Percentiles rank a stretch among this genome's conserved stretches.
Evolutionary conservation across 768 basidiomycete species (phyloP).

Genomic region (Paxillus rubicundulus): DNA sequence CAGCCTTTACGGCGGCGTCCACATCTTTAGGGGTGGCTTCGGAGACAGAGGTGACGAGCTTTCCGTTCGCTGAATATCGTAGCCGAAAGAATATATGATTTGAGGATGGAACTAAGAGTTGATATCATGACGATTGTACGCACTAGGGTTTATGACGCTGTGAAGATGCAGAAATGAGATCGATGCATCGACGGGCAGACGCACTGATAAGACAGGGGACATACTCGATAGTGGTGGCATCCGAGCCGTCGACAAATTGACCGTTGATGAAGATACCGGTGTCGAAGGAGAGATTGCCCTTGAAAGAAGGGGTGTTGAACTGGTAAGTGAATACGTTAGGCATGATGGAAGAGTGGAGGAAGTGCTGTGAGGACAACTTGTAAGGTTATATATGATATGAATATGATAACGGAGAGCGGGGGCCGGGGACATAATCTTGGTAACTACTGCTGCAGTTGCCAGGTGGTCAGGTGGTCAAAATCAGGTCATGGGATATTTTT

Average conservation of each 20-base stretch:
- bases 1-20: constrained; percentile 69
- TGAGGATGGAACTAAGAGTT: not conserved
- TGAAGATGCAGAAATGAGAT: not conserved
- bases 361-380: no score
- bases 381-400: no score
- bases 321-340: constrained; percentile 43
- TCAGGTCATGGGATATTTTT: no score
- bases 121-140: constrained; percentile 12
- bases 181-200: not conserved
- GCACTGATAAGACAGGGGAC: constrained; percentile 16
- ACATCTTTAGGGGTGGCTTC: constrained; percentile 70
- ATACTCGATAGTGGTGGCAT: constrained; percentile 66
- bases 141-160: constrained; percentile 60
- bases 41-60: constrained; percentile 54
- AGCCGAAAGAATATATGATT: constrained; percentile 3
- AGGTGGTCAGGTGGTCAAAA: no score
- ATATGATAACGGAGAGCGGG: no score
- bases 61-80: constrained; percentile 53
- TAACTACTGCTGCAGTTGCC: no score
- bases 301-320: constrained; percentile 55
- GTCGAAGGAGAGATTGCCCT: constrained; percentile 52
- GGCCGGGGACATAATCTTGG: no score
- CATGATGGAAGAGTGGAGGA: constrained; percentile 30
- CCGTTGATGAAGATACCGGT: constrained; percentile 75
- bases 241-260: constrained; percentile 57